Percentiles rank a stretch among this genome's conserved stretches.
Conservation (phyloP, 495 filamentous ascomycete genomes). For the Achaetomiella virescens region DNA sequence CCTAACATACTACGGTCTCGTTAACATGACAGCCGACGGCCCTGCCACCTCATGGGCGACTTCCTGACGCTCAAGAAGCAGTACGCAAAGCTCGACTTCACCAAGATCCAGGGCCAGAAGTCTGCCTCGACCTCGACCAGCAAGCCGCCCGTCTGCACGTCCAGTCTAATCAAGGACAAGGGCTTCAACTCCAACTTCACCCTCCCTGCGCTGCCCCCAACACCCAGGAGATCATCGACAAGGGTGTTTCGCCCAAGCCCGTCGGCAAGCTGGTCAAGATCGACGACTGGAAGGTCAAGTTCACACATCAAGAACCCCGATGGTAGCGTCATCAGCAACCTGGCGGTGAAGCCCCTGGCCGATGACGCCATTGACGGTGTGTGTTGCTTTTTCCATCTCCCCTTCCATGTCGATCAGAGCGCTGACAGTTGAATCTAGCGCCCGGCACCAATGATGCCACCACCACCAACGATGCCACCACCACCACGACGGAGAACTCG, state of each 20-base stretch:
- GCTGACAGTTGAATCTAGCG: constrained; percentile 14
- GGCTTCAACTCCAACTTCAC: constrained; percentile 72
- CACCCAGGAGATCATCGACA: constrained; percentile 47
- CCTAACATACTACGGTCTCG: constrained; percentile 67
- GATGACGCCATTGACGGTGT: constrained; percentile 36
- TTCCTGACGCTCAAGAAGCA: constrained; percentile 70
- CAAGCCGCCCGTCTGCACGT: constrained; percentile 52
- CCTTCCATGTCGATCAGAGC: constrained; percentile 1
- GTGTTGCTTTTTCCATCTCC: constrained; percentile 1
- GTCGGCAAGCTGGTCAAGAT: constrained; percentile 37
- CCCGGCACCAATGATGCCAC: constrained; percentile 21
- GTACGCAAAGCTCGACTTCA: constrained; percentile 67
- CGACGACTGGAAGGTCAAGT: constrained; percentile 37
- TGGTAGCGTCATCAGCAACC: constrained; percentile 29
- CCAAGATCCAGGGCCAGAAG: constrained; percentile 49
- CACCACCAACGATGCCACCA: constrained; percentile 1
- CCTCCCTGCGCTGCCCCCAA: constrained; percentile 51
- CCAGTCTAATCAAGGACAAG: constrained; percentile 53
- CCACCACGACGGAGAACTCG: neutral
- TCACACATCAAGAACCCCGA: constrained; percentile 35
- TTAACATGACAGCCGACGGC: constrained; percentile 59
- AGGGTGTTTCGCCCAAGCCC: constrained; percentile 41
- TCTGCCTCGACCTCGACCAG: constrained; percentile 47
- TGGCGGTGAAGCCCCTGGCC: constrained; percentile 39
- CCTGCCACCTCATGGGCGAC: constrained; percentile 61